Conservation (phyloP, 140 eudicot genomes). For the Stevia rebaudiana region DNA sequence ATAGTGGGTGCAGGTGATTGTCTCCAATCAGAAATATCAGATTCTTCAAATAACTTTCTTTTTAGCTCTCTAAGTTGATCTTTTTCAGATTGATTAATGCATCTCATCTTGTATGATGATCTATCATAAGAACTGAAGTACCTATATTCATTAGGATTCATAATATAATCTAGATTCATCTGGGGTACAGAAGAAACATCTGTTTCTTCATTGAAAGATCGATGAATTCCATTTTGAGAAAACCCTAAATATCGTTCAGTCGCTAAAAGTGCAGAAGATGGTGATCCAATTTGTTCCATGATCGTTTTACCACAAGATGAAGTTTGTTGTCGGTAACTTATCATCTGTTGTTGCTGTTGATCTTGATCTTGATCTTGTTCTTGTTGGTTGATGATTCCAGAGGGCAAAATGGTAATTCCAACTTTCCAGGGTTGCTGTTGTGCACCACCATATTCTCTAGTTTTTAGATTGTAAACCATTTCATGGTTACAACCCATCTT, state of each 20-base stretch:
- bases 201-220: conserved; percentile 25
- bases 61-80: conserved; percentile 53
- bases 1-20: conserved; percentile 26
- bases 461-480: conserved; percentile 31
- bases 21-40: conserved; percentile 45
- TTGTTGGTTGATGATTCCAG: conserved; percentile 13
- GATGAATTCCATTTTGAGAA: conserved; percentile 32
- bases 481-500: conserved; percentile 40
- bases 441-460: conserved; percentile 33
- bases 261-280: conserved; percentile 51
- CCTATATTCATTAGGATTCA: conserved; percentile 28
- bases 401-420: conserved; percentile 35
- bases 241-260: conserved; percentile 61
- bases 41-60: conserved; percentile 45
- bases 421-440: conserved; percentile 31
- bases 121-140: conserved; percentile 28
- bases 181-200: conserved; percentile 32
- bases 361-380: conserved; percentile 12
- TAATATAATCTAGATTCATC: conserved; percentile 12
- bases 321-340: conserved; percentile 27
- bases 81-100: conserved; percentile 33
- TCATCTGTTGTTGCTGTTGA: conserved; percentile 18
- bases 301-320: conserved; percentile 39
- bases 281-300: conserved; percentile 55
- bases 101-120: conserved; percentile 33